Conservation (phyloP, 208 protist species). For the Zelonia costaricensis region DNA sequence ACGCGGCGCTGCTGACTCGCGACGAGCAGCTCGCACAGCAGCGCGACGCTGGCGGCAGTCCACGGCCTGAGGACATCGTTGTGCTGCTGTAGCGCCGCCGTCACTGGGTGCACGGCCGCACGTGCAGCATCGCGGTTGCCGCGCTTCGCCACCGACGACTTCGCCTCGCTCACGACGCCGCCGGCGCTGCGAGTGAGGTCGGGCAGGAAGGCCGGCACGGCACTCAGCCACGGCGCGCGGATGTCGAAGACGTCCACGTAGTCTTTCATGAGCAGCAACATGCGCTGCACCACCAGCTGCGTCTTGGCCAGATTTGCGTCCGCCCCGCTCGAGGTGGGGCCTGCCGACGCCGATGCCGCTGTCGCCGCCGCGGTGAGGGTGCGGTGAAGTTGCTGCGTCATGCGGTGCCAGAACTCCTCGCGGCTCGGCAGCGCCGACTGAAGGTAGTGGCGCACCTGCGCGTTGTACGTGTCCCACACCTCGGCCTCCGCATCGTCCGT, state of each 20-base stretch:
- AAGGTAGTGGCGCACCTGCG: conserved; percentile 63
- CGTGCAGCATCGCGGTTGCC: not conserved
- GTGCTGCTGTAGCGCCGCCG: conserved; percentile 37
- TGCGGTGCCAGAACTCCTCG: conserved; percentile 92
- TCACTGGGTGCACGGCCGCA: conserved; percentile 32
- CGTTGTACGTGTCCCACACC: conserved; percentile 73
- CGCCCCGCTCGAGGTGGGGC: not conserved
- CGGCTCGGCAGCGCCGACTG: conserved; percentile 66
- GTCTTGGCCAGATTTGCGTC: conserved; percentile 32
- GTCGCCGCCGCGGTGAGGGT: conserved; percentile 24
- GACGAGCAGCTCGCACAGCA: conserved; percentile 76
- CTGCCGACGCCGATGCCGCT: not conserved
- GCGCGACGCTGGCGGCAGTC: conserved; percentile 46
- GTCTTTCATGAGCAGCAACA: conserved; percentile 76
- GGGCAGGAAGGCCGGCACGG: conserved; percentile 62
- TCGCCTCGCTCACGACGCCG: not conserved
- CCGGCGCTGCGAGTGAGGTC: conserved; percentile 23
- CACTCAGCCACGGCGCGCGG: conserved; percentile 78
- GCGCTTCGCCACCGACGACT: not conserved
- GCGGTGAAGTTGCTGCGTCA: conserved; percentile 88
- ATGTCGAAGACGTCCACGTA: conserved; percentile 83
- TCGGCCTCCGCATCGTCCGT: conserved; percentile 29
- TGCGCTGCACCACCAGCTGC: conserved; percentile 71
- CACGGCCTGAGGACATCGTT: conserved; percentile 44
- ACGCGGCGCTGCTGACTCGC: conserved; percentile 59